Evolutionary conservation across 495 filamentous ascomycete genomes (phyloP), one percentile per base, ranked within the genome.

Genomic region (Aspergillus conjunctus): DNA sequence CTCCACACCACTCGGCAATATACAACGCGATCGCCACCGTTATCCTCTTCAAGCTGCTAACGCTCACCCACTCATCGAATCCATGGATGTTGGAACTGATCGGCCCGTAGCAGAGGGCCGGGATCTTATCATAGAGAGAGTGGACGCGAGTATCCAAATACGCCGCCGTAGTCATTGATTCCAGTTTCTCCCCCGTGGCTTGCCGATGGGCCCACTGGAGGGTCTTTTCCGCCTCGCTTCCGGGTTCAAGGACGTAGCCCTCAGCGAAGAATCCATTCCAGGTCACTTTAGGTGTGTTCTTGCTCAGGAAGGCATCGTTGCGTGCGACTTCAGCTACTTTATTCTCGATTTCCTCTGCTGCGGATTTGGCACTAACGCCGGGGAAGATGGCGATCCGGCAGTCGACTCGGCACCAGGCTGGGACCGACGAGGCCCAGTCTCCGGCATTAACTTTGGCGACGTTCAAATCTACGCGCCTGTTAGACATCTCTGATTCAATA

Each of bases 221-320:
- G 11, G 52, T 55, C 17, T 55, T 18, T 41, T 55, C 52, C 2
- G 52, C 52, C 52, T 55, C 52, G 32, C 52, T 55, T 8, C 34
- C 34, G 4, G 52, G 52, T 18, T 55, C 52, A 0, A 55, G 52
- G 15, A 55, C 33, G 21, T 55, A 55, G 17, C 52, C 52, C 32
- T 55, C 52, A 7, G 52, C 21, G 52, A 55, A 55, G 33, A 55
- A 55, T 41, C 52, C 52, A 8, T 55, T 55, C 52, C 52, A 55
- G 0, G 52, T 55, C 52, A 55, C 52, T 5, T 15, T 55, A 1
- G 52, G 52, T 18, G 31, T 18, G 33, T 55, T 55, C 20, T 55
- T 15, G n/a, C 52, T 37, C 3, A 55, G 52, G 34, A 55, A 55
- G 34, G 32, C 11, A 26, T 55, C 33, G 14, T 55, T 55, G 1